Evolutionary conservation across 805 yeast species (phyloP).

Genomic region (Saturnispora dispora): DNA sequence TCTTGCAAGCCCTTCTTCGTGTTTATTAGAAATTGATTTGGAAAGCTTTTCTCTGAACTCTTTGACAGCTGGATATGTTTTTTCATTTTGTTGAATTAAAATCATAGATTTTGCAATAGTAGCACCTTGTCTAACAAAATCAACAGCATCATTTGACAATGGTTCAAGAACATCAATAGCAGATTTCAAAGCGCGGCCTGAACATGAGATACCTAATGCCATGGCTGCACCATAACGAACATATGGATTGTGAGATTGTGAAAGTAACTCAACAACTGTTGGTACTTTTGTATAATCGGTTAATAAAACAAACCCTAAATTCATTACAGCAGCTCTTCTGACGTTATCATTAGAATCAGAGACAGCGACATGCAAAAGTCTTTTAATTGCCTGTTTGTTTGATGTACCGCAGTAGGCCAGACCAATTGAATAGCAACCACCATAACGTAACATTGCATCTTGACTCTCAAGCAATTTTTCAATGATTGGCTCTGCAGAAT

Average conservation of each 20-base stretch:
- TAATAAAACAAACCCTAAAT: conserved; percentile 82
- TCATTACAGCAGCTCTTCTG: conserved; percentile 89
- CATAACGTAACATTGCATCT: conserved; percentile 81
- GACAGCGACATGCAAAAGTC: conserved; percentile 85
- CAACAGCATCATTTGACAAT: conserved; percentile 85
- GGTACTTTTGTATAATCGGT: conserved; percentile 93
- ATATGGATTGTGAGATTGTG: conserved; percentile 95
- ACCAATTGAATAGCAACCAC: conserved; percentile 91
- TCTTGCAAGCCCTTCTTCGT: conserved; percentile 93
- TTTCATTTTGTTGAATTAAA: conserved; percentile 79
- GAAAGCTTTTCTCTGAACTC: conserved; percentile 67
- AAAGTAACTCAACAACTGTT: conserved; percentile 81
- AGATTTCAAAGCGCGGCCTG: conserved; percentile 81
- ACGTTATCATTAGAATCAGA: conserved; percentile 95
- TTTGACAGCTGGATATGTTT: conserved; percentile 69
- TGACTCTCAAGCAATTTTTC: conserved; percentile 61
- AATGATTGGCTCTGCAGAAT: conserved; percentile 62
- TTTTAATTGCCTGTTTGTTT: conserved; percentile 75
- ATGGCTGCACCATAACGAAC: conserved; percentile 97
- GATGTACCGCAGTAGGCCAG: conserved; percentile 97
- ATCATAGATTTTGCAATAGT: conserved; percentile 87
- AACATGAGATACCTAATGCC: conserved; percentile 95
- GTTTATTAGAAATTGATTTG: conserved; percentile 72
- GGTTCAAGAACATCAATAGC: conserved; percentile 93
- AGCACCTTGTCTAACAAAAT: conserved; percentile 97